Percentiles rank a stretch among this genome's conserved stretches.
Conservation (phyloP, 2,329 filamentous ascomycete genomes). For the Leptographium wingfieldii region DNA sequence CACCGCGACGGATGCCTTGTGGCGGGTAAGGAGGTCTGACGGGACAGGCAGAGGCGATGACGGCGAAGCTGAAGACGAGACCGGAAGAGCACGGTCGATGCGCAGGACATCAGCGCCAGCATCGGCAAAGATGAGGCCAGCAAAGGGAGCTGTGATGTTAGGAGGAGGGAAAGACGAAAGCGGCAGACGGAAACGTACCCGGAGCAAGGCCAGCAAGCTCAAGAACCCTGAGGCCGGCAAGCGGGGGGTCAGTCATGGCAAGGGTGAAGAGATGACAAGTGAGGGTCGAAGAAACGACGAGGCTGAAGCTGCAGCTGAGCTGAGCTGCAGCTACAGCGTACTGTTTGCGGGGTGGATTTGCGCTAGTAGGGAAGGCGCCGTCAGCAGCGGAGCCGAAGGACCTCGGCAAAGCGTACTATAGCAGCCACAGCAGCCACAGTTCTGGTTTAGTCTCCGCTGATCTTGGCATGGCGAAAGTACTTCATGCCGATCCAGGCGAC, state of each 20-base stretch:
- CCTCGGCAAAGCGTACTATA: background rate
- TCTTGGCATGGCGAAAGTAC: conserved; percentile 95
- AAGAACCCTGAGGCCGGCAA: conserved; percentile 42
- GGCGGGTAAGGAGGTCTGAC: conserved; percentile 66
- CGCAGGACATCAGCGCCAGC: conserved; percentile 81
- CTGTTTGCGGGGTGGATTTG: background rate
- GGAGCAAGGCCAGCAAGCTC: conserved; percentile 52
- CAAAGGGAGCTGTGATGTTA: conserved; percentile 57
- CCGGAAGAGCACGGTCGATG: conserved; percentile 53
- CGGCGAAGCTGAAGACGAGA: conserved; percentile 12
- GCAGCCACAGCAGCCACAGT: background rate
- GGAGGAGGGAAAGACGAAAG: background rate
- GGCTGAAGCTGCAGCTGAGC: no score
- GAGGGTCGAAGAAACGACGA: background rate
- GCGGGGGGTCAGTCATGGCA: conserved; percentile 15
- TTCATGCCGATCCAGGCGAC: conserved; percentile 99
- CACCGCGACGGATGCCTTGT: conserved; percentile 68
- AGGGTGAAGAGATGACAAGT: background rate
- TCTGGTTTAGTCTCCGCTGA: conserved; percentile 43
- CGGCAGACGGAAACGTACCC: conserved; percentile 28
- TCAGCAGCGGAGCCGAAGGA: no score
- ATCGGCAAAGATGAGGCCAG: conserved; percentile 78
- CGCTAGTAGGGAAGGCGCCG: background rate
- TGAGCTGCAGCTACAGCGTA: background rate
- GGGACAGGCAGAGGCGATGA: conserved; percentile 17